phyloP scores from a whole-genome alignment of 2,329 filamentous ascomycete genomes.

The Phaeophleospora eucalypticola region DNA sequence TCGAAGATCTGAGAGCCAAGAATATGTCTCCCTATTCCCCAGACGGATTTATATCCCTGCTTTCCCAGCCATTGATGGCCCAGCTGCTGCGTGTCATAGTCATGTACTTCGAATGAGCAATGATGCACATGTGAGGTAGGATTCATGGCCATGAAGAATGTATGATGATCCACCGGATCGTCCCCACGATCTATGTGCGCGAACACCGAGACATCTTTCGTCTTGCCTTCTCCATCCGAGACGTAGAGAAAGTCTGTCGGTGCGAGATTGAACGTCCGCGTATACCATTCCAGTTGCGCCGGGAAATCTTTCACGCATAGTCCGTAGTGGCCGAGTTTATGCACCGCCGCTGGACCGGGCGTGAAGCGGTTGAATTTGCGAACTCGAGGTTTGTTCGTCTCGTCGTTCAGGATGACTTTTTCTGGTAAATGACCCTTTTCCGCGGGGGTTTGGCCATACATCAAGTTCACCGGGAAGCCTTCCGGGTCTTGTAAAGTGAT shows the following conservation, averaged over 20 bases:
- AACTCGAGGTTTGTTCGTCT: conserved; percentile 36
- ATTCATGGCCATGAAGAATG: conserved; percentile 48
- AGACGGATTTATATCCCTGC: conserved; percentile 61
- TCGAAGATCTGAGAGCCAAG: conserved; percentile 37
- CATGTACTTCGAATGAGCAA: conserved; percentile 65
- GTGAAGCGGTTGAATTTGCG: conserved; percentile 42
- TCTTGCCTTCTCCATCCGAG: conserved; percentile 9
- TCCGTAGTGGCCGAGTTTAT: conserved; percentile 50
- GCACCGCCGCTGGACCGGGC: conserved; percentile 47
- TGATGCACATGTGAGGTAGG: conserved; percentile 57
- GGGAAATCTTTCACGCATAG: conserved; percentile 27
- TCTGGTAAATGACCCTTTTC: conserved; percentile 23
- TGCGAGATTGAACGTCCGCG: conserved; percentile 44
- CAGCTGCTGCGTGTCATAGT: conserved; percentile 66
- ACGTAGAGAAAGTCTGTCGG: conserved; percentile 41
- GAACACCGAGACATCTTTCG: conserved; percentile 37
- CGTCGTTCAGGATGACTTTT: conserved; percentile 36
- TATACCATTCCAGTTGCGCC: conserved; percentile 37
- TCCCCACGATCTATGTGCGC: conserved; percentile 52
- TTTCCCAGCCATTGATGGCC: conserved; percentile 65
- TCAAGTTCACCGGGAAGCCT: conserved; percentile 39
- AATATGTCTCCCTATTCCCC: conserved; percentile 60
- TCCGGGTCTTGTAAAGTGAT: conserved; percentile 39
- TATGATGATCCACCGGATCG: conserved; percentile 52
- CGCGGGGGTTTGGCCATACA: conserved; percentile 35